Percentiles rank a stretch among this genome's conserved stretches.
Conservation (phyloP, 2,329 filamentous ascomycete species). For the Sphaerulina musiva region DNA sequence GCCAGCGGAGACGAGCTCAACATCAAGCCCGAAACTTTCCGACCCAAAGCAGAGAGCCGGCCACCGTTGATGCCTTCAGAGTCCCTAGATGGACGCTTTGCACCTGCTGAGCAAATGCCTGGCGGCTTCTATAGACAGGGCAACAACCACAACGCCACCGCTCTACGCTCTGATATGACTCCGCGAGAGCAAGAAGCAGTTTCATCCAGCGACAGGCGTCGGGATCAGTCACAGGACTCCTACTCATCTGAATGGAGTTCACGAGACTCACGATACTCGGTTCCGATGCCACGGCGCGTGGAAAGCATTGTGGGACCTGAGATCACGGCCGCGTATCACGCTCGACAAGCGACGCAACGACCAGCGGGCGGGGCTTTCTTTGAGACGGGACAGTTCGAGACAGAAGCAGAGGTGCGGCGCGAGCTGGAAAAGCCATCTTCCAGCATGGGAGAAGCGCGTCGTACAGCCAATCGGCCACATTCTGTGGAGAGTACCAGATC, state of each 20-base stretch:
- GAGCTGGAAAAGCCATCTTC: conserved; percentile 1
- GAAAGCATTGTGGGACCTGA: conserved; percentile 71
- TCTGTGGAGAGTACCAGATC: conserved; percentile 15
- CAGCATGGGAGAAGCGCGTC: conserved; percentile 1
- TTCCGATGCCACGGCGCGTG: conserved; percentile 61
- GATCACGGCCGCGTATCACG: conserved; percentile 65
- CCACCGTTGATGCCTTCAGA: conserved; percentile 63
- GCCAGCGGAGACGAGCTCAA: conserved; percentile 81
- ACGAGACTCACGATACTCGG: conserved; percentile 44
- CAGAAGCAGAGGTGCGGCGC: not conserved
- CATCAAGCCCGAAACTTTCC: conserved; percentile 79
- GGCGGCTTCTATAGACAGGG: conserved; percentile 63
- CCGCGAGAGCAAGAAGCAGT: conserved; percentile 35
- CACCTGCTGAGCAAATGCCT: conserved; percentile 60
- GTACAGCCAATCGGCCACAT: not conserved
- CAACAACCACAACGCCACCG: conserved; percentile 54
- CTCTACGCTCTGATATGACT: conserved; percentile 48
- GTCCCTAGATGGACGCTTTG: conserved; percentile 71
- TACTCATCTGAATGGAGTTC: conserved; percentile 60
- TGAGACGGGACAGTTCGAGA: conserved; percentile 33
- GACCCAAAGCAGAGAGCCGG: conserved; percentile 48
- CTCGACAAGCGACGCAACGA: conserved; percentile 51
- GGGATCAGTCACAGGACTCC: conserved; percentile 42
- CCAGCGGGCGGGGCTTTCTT: conserved; percentile 40
- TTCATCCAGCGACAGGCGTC: conserved; percentile 10